A percentile compares a stretch with the other conserved stretches of the same genome.
phyloP scores from a whole-genome alignment of 2,329 filamentous ascomycete species.

The Alternaria hordeiaustralica region DNA sequence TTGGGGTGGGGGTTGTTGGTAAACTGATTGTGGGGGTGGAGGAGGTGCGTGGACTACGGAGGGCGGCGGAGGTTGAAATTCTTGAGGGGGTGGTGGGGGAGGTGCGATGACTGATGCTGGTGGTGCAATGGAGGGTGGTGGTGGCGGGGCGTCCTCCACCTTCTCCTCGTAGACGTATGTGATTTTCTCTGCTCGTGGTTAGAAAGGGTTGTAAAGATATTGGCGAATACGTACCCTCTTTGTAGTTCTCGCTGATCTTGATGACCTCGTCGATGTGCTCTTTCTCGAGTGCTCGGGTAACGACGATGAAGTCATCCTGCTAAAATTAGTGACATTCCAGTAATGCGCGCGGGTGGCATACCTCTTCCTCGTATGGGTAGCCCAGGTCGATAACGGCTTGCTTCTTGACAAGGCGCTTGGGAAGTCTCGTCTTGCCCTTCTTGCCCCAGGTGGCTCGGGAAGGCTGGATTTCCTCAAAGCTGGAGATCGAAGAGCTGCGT shows the following conservation, averaged over 20 bases:
- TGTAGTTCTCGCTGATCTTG: slow-evolving; percentile 78
- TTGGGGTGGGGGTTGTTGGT: slow-evolving; percentile 29
- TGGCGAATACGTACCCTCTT: slow-evolving; percentile 49
- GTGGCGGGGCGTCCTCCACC: slow-evolving; percentile 17
- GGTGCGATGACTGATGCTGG: slow-evolving; percentile 19
- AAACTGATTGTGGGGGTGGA: slow-evolving; percentile 29
- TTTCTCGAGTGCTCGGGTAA: slow-evolving; percentile 84
- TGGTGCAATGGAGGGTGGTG: slow-evolving; percentile 24
- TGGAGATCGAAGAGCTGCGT: slow-evolving; percentile 51
- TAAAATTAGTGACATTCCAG: slow-evolving; percentile 34
- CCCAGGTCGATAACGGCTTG: slow-evolving; percentile 82
- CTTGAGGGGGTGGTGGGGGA: slow-evolving; percentile 31
- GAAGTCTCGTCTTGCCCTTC: slow-evolving; percentile 90
- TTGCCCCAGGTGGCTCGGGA: slow-evolving; percentile 49
- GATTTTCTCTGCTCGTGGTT: slow-evolving; percentile 37
- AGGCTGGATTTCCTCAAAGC: slow-evolving; percentile 50
- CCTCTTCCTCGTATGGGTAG: slow-evolving; percentile 88
- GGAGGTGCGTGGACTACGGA: slow-evolving; percentile 25
- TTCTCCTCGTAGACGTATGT: slow-evolving; percentile 47
- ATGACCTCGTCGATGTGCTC: slow-evolving; percentile 92
- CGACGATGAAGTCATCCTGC: slow-evolving; percentile 79
- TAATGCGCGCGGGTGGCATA: slow-evolving; percentile 49
- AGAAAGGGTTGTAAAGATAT: background rate
- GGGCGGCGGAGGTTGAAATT: slow-evolving; percentile 21
- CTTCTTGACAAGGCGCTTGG: slow-evolving; percentile 78